A percentile compares a stretch with the other conserved stretches of the same genome.
phyloP scores from a whole-genome alignment of 2,329 filamentous ascomycete genomes.

The Coccinonectria pachysandricola region DNA sequence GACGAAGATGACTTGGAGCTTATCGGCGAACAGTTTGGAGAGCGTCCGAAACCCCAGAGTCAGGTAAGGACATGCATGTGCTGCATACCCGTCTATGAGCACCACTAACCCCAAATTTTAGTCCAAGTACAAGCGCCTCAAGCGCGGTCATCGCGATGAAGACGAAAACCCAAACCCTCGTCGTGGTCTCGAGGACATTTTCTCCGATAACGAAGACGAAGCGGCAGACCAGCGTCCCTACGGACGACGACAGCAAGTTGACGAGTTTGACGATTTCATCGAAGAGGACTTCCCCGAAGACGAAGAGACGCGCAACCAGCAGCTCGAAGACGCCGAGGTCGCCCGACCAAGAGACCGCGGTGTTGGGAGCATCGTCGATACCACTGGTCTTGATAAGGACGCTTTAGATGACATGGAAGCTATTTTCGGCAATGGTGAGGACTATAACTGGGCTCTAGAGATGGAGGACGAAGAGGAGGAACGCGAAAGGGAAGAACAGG shows the following conservation, averaged over 20 bases:
- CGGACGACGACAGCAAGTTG: constrained; percentile 48
- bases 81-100: no score
- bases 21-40: constrained; percentile 73
- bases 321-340: constrained; percentile 80
- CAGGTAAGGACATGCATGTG: no score
- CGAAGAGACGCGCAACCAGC: constrained; percentile 63
- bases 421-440: constrained; percentile 90
- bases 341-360: constrained; percentile 67
- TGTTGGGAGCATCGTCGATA: constrained; percentile 62
- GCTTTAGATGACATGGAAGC: constrained; percentile 91
- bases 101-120: constrained; percentile 25
- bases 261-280: constrained; percentile 93
- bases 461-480: constrained; percentile 80
- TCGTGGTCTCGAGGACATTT: constrained; percentile 81
- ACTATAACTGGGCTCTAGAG: constrained; percentile 90
- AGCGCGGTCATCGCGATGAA: constrained; percentile 76
- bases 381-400: constrained; percentile 79
- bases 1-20: constrained; percentile 95
- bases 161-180: constrained; percentile 53
- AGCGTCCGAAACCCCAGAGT: constrained; percentile 47
- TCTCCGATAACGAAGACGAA: constrained; percentile 87
- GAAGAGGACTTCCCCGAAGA: constrained; percentile 90
- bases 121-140: constrained; percentile 93
- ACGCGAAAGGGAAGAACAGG: constrained; percentile 67
- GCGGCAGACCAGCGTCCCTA: constrained; percentile 45